phyloP scores from a whole-genome alignment of 495 filamentous ascomycete species.

The Penicillium pulvis region DNA sequence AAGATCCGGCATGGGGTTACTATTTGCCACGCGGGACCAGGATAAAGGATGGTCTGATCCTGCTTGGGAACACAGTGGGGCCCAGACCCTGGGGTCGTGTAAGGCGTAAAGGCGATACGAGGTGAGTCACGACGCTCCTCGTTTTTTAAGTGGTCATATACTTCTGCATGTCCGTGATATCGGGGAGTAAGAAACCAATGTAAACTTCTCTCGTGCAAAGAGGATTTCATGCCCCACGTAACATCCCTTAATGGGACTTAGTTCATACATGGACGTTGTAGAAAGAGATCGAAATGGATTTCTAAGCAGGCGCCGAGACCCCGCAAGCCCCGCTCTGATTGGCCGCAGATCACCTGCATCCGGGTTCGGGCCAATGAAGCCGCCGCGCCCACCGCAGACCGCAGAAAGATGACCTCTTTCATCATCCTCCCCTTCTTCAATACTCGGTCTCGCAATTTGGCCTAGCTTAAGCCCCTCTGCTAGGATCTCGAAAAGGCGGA shows the following conservation, averaged over 20 bases:
- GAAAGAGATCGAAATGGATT: constrained; percentile 24
- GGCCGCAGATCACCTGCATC: constrained; percentile 12
- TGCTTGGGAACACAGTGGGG: neutral
- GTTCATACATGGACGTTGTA: neutral
- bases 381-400: constrained; percentile 10
- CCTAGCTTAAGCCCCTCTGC: constrained; percentile 4
- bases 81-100: neutral
- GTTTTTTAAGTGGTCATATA: neutral
- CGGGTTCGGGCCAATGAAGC: constrained; percentile 19
- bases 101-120: neutral
- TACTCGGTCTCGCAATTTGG: neutral
- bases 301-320: constrained; percentile 16
- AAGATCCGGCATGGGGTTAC: neutral
- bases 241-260: neutral
- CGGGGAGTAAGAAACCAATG: neutral
- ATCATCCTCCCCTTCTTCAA: constrained; percentile 16
- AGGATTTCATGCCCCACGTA: neutral
- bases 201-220: neutral
- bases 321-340: constrained; percentile 17
- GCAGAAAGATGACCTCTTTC: constrained; percentile 15
- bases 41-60: constrained; percentile 4
- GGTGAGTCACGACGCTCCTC: neutral
- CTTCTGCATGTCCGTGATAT: neutral
- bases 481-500: constrained; percentile 3
- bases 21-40: constrained; percentile 1